Conservation (phyloP, 257 asterid genomes). For the Cinchona pubescens region DNA sequence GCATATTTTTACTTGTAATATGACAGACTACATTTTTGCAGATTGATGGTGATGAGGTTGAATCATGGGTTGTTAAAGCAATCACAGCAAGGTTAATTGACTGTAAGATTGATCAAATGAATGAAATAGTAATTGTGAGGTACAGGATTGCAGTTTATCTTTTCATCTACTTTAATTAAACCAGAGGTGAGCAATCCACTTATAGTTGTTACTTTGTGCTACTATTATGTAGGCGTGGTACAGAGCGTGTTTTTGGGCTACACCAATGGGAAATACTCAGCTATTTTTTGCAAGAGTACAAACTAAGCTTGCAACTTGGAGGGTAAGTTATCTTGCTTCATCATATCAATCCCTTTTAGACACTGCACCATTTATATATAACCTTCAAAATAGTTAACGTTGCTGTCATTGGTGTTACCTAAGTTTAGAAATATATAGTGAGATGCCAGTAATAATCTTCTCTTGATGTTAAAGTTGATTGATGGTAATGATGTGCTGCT, state of each 20-base stretch:
- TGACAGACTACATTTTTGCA: slow-evolving; percentile 20
- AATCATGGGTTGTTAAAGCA: slow-evolving; percentile 88
- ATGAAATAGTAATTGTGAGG: slow-evolving; percentile 76
- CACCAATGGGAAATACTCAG: slow-evolving; percentile 72
- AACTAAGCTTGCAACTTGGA: slow-evolving; percentile 77
- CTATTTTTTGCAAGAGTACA: too few relatives aligned
- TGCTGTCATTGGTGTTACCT: neutral
- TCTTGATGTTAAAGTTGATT: neutral
- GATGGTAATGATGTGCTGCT: neutral
- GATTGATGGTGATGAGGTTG: slow-evolving; percentile 83
- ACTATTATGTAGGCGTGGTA: slow-evolving; percentile 52
- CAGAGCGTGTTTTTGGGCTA: slow-evolving; percentile 71
- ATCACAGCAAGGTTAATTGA: slow-evolving; percentile 73
- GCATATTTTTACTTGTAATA: neutral
- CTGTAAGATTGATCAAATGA: slow-evolving; percentile 93
- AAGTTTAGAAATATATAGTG: neutral
- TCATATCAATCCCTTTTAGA: neutral
- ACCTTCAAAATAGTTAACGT: neutral
- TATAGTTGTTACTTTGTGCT: slow-evolving; percentile 8
- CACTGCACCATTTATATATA: neutral
- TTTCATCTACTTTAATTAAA: neutral
- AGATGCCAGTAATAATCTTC: neutral
- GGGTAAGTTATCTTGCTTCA: slow-evolving; percentile 45
- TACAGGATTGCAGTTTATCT: slow-evolving; percentile 18
- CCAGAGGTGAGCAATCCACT: neutral